Evolutionary conservation across 805 yeast genomes (phyloP), one percentile per base, ranked within the genome.

Genomic region (Middelhovenomyces tepae): DNA sequence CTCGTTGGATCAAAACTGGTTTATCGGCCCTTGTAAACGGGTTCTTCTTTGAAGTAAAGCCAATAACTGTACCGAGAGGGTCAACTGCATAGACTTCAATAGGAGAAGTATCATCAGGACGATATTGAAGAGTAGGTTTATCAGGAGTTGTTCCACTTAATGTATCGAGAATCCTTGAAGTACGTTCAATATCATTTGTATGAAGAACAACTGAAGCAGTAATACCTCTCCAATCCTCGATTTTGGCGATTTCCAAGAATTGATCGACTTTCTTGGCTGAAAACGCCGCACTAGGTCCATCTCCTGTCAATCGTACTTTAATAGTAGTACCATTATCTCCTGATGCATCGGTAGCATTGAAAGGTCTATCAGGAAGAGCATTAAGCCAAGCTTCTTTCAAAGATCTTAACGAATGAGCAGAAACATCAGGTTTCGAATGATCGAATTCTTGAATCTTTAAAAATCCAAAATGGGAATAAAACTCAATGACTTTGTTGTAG

Each of bases 31-130:
- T 18, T 16, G 53, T 34, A 31, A 49, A 51, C 7, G 62, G 60
- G 36, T 53, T 54, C 15, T 34, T 27, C 24, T 50, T 59, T 2
- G 77, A 63, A 14, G 93, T 75, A 59, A 87, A 85, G 3, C 95
- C 96, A 29, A 87, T 54, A 18, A 86, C 56, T 45, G 73, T 71
- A 13, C 95, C 95, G 42, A 86, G 60, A 6, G 97, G 96, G 54
- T 89, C 96, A 16, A 80, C 52, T 5, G 75, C 69, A 55, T 78
- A 84, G 5, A 81, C 62, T 55, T 84, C 94, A 44, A 71, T 67
- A 4, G 95, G 94, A 36, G 70, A 71, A 36, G 78, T 60, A 29
- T 74, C 81, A 37, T 77, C 75, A 4, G 97, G 16, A 72, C 64
- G 54, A 78, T 87, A 34, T 43, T 40, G 35, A 60, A 62, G 9